Evolutionary conservation across 2,329 filamentous ascomycete genomes (phyloP).

Genomic region (Clarireedia paspali): DNA sequence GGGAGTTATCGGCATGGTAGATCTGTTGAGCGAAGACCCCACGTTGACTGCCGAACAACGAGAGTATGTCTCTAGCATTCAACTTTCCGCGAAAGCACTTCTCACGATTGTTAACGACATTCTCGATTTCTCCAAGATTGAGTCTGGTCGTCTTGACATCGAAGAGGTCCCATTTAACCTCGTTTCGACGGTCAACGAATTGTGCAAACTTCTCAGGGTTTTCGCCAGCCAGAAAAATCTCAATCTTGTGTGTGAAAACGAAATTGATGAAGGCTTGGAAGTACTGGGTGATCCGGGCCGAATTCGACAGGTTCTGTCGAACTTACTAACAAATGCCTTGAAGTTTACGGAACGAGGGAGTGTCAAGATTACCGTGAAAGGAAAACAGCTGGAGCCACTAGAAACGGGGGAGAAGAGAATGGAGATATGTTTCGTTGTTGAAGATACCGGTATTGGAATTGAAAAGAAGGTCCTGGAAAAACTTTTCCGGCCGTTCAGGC

Average conservation of each 20-base stretch:
- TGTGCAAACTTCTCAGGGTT: slow-evolving; percentile 64
- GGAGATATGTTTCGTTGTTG: slow-evolving; percentile 55
- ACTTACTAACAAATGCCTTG: slow-evolving; percentile 71
- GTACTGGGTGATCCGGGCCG: slow-evolving; percentile 61
- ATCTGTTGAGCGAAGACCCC: slow-evolving; percentile 19
- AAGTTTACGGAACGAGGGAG: slow-evolving; percentile 69
- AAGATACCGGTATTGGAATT: slow-evolving; percentile 69
- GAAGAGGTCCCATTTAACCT: slow-evolving; percentile 61
- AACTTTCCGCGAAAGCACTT: slow-evolving; percentile 20
- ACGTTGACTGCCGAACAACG: slow-evolving; percentile 17
- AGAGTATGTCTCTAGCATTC: slow-evolving; percentile 21
- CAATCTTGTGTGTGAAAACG: slow-evolving; percentile 52
- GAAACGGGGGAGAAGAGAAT: slow-evolving; percentile 37
- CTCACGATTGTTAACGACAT: slow-evolving; percentile 60
- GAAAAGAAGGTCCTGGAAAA: slow-evolving; percentile 62
- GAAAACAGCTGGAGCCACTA: slow-evolving; percentile 1
- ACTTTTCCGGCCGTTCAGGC: slow-evolving; percentile 73
- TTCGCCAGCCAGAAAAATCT: slow-evolving; percentile 44
- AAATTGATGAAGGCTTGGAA: slow-evolving; percentile 58
- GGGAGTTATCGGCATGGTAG: slow-evolving; percentile 24
- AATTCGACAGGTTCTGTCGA: slow-evolving; percentile 72
- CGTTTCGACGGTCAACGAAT: slow-evolving; percentile 22
- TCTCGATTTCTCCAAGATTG: slow-evolving; percentile 65
- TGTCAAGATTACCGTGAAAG: slow-evolving; percentile 42
- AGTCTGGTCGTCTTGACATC: slow-evolving; percentile 65